Evolutionary conservation across 805 yeast genomes (phyloP).

Genomic region (Lipomyces starkeyi): DNA sequence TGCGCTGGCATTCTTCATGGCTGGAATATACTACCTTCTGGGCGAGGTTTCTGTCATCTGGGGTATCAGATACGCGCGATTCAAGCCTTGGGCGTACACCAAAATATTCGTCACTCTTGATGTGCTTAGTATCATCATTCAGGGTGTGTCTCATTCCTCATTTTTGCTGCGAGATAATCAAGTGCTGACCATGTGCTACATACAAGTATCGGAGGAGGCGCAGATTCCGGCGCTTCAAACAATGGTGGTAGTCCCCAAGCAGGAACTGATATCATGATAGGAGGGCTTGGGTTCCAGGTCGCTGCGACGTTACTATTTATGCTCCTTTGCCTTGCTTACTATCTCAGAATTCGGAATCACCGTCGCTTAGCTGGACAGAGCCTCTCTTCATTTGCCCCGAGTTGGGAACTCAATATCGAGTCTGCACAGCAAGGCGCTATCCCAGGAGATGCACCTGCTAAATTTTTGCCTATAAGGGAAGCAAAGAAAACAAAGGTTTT

Average conservation of each 20-base stretch:
- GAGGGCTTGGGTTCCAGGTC: slow-evolving; percentile 80
- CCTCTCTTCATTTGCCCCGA: not conserved
- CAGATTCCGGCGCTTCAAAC: slow-evolving; percentile 58
- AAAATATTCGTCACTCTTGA: slow-evolving; percentile 71
- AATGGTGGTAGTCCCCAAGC: slow-evolving; percentile 41
- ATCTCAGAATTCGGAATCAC: slow-evolving; percentile 3
- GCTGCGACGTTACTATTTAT: slow-evolving; percentile 68
- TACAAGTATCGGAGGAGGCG: slow-evolving; percentile 64
- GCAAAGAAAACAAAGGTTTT: slow-evolving; percentile 9
- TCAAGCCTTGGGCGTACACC: slow-evolving; percentile 66
- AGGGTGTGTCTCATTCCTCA: slow-evolving; percentile 42
- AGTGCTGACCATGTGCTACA: not conserved
- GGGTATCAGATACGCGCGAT: slow-evolving; percentile 55
- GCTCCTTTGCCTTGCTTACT: slow-evolving; percentile 14
- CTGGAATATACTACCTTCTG: slow-evolving; percentile 74
- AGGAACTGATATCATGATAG: slow-evolving; percentile 77
- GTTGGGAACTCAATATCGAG: not conserved
- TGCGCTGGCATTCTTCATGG: slow-evolving; percentile 86
- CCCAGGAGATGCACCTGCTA: slow-evolving; percentile 9
- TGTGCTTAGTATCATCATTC: slow-evolving; percentile 65
- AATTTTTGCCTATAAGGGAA: slow-evolving; percentile 21
- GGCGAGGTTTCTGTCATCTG: slow-evolving; percentile 70
- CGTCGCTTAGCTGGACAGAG: not conserved
- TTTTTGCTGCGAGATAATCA: not conserved
- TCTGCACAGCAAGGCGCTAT: not conserved